Evolutionary conservation across 345 rosid genomes (phyloP), one percentile per base, ranked within the genome.

Genomic region (Clarkia xantiana): DNA sequence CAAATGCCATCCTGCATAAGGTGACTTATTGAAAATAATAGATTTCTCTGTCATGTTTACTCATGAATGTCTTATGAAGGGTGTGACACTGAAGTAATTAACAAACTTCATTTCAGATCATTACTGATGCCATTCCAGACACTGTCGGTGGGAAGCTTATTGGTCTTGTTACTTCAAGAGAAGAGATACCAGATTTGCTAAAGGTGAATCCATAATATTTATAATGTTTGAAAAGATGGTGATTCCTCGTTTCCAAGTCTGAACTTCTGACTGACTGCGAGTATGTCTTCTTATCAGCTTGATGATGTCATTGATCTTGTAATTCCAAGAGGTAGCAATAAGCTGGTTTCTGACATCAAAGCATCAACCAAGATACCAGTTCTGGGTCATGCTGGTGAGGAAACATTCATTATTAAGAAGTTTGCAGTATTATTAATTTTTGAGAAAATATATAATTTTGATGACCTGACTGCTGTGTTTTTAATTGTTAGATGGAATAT

Each of bases 251-350:
- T 22, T 22, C 25, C 25, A 29, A 29, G 36, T 29, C 36, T 29
- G 8, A 29, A 29, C 36, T 29, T 1, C 36, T 29, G 9, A 29
- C 36, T 29, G 36, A 49, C 49, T 41, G 49, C 40, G 18, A 68
- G 63, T 49, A 40, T 48, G 47, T 64, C 52, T 68, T 11, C 71
- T 49, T 49, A 48, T 53, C 90, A 93, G 99, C 95, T 87, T 59
- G 96, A 93, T 75, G 96, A 93, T 60, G 95, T 84, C 47, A 87
- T 93, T 25, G 96, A 93, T 70, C 99, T 93, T 47, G 96, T 93
- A 63, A 93, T 93, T 70, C 95, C 99, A 58, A 82, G 99, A 76
- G 99, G 99, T 55, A 87, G 99, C 80, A 87, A 80, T 60, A 77
- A 73, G 63, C 95, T 87, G 63, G 96, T 93, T 68, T 69, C 95